These are phyloP conservation scores for Aschersonia sp. DNA, from an alignment of 2,329 filamentous ascomycete species.

Conservation along the genomic window DNA sequence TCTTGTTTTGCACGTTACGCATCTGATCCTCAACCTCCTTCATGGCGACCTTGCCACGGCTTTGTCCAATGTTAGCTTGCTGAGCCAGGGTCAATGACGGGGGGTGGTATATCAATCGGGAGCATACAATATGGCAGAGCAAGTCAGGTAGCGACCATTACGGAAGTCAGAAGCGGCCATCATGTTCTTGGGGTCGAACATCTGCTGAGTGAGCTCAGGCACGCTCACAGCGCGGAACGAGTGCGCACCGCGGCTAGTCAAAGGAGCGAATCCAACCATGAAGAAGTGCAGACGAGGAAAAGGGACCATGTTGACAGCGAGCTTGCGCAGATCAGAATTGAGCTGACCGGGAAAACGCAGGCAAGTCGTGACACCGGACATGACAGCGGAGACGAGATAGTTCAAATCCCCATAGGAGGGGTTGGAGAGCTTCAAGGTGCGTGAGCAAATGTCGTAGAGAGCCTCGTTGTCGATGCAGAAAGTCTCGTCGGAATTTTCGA, in stretches of 20 bases:
- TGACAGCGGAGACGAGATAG: constrained; percentile 98
- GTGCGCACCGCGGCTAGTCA: constrained; percentile 74
- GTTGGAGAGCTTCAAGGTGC: constrained; percentile 96
- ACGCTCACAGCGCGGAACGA: constrained; percentile 97
- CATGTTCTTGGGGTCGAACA: constrained; percentile 99
- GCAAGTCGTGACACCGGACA: constrained; percentile 98
- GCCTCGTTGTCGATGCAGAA: constrained; percentile 99
- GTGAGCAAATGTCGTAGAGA: constrained; percentile 99
- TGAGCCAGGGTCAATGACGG: neutral
- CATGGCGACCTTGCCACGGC: constrained; percentile 98
- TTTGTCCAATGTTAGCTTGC: constrained; percentile 15
- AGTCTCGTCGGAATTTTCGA: constrained; percentile 99
- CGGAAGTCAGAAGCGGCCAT: constrained; percentile 99
- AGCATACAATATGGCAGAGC: constrained; percentile 90
- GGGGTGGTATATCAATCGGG: neutral
- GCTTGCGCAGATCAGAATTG: constrained; percentile 98
- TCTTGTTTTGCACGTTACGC: constrained; percentile 99
- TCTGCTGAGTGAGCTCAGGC: constrained; percentile 97
- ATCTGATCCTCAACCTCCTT: constrained; percentile 99
- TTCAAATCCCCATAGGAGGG: constrained; percentile 98
- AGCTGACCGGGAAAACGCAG: constrained; percentile 99
- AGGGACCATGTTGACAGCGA: constrained; percentile 99
- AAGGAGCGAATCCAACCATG: constrained; percentile 99
- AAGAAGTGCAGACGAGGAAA: constrained; percentile 99
- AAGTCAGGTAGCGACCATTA: constrained; percentile 98